Base-by-base conservation (phyloP, 345 rosid genomes). In the Cardiospermum halicacabum region DNA sequence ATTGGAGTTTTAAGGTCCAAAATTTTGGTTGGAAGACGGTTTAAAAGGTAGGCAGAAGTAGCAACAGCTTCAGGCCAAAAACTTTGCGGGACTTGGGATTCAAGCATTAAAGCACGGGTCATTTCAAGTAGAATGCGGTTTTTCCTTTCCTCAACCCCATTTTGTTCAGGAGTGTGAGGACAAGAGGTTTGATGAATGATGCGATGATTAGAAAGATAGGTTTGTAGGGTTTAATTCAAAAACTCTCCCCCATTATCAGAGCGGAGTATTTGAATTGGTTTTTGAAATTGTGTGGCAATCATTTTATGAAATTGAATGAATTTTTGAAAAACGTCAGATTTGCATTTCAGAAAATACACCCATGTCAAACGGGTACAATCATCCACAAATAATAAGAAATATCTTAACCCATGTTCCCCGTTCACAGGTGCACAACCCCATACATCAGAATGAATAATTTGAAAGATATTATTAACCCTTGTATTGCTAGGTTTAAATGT, bases 371-470 rank as follows among this genome's bases (percentile, higher is more conserved):
- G 13, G 1, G 30, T 60, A 7, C 3, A 59, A 22, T 72, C 57
- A 59, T 71, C 60, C 0, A 71, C 56, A 65, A 71, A 59, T 0
- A n/a, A 58, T 0, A 42, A 24, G 59, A 65, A 65, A 61, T 50
- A 59, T 2, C n/a, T 19, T 34, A 1, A 1, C 0, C 34, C 45
- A 50, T 0, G 50, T 1, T 5, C 0, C 2, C 1, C 48, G 1
- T 11, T 3, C 2, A 58, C 18, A 0, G 58, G 65, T 0, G 64
- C 7, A 15, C 31, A 58, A 1, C 73, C 30, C 56, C 49, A 62
- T 0, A 49, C 37, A 57, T 71, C 39, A 18, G 37, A 65, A 16
- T 65, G 30, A 19, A 71, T 34, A 1, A 65, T 15, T 6, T 4
- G 2, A 65, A 65, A 71, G 5, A 32, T 53, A 24, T 5, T 10